Base-by-base conservation (phyloP, 257 asterid species). In the Penstemon barbatus region DNA sequence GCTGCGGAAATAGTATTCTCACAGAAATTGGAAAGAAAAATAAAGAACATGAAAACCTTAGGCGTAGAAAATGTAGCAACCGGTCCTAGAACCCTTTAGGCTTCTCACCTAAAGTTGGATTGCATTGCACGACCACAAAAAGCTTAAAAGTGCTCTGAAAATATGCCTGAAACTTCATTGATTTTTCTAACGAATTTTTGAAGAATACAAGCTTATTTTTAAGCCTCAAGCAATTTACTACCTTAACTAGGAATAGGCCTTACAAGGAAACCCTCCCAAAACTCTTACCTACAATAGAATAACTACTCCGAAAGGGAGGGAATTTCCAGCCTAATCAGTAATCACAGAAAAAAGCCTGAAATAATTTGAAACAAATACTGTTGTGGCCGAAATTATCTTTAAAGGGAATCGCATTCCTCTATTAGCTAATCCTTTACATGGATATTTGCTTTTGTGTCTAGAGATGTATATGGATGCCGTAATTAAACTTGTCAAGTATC, bases 401-500 rank as follows among this genome's bases (percentile, higher is more conserved):
- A 15, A 5, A 49, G 54, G 18, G 15, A 49, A 49, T 9, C n/a
- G 0, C 54, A 49, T 49, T 49, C 52, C 54, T 49, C 54, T 49
- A 10, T 49, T 9, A 49, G 54, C n/a, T 12, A 49, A 13, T 49
- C 2, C 54, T 49, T 49, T 49, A 5, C 10, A 49, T 49, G 13
- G 13, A 46, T 39, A 49, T 7, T 36, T 59, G 62, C 68, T 55
- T 70, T 12, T 74, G 13, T 66, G 45, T 61, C 13, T 19, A 62
- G 57, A 53, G 7, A 4, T 70, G 59, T 61, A 49, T 60, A 7
- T 57, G 52, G 57, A 8, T 75, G 63, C 49, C 58, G 52, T 9
- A 25, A 25, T 25, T 48, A 33, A 68, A 64, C 56, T 70, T 72
- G 66, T 68, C 52, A 63, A 69, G 41, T 64, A 37, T 70, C 60